phyloP scores from a whole-genome alignment of 495 filamentous ascomycete genomes.

The Jackrogersella multiformis region DNA sequence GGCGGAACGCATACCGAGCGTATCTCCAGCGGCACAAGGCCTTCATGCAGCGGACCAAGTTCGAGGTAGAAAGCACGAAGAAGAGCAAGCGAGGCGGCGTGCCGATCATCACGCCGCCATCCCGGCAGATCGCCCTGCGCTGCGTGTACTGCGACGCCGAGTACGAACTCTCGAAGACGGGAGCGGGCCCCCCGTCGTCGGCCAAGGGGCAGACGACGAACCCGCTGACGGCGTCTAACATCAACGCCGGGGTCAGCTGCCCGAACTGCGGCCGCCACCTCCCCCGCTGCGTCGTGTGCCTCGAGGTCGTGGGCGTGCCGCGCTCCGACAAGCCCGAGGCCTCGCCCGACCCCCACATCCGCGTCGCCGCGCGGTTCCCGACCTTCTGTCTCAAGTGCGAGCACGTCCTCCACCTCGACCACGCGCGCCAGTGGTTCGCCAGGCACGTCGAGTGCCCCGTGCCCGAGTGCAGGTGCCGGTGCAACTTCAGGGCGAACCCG shows the following conservation, averaged over 20 bases:
- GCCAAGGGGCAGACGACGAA: slow-evolving; percentile 42
- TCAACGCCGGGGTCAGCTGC: slow-evolving; percentile 70
- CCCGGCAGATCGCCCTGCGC: slow-evolving; percentile 79
- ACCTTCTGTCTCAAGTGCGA: slow-evolving; percentile 89
- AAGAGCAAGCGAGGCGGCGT: slow-evolving; percentile 68
- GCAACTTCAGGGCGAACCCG: slow-evolving; percentile 64
- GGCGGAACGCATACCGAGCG: slow-evolving; percentile 82
- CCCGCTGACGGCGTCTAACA: slow-evolving; percentile 56
- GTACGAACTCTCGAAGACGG: slow-evolving; percentile 50
- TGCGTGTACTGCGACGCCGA: slow-evolving; percentile 83
- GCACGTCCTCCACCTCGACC: slow-evolving; percentile 89
- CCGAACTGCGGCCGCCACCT: slow-evolving; percentile 87
- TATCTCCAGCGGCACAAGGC: slow-evolving; percentile 75
- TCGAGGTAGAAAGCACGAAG: slow-evolving; percentile 70
- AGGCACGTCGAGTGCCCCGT: slow-evolving; percentile 85
- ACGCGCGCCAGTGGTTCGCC: slow-evolving; percentile 88
- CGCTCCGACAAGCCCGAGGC: slow-evolving; percentile 69
- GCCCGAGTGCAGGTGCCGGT: slow-evolving; percentile 87
- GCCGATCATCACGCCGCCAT: slow-evolving; percentile 70
- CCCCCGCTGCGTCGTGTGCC: slow-evolving; percentile 88
- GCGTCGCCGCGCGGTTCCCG: slow-evolving; percentile 63
- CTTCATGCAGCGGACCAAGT: slow-evolving; percentile 64
- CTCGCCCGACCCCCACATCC: slow-evolving; percentile 59
- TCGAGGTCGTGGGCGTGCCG: slow-evolving; percentile 82
- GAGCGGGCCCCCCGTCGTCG: slow-evolving; percentile 30